These are phyloP conservation scores for Herpetomonas samuelpessoai DNA, from an alignment of 208 protist genomes.

Conservation along the genomic window DNA sequence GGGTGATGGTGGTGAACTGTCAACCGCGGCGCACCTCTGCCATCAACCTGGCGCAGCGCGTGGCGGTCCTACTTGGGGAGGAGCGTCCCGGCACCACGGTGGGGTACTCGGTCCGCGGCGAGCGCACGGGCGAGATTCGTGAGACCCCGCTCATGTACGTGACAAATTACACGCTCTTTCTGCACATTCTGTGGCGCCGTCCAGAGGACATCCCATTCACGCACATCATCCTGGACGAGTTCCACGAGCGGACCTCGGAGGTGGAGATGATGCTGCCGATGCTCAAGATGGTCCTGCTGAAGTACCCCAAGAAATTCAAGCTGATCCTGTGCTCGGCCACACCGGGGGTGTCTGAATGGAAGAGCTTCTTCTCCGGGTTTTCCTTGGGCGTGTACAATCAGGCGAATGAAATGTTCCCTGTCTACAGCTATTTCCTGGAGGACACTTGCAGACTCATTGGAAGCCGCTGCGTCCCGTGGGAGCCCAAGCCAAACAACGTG, in stretches of 20 bases:
- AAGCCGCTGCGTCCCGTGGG: constrained; percentile 28
- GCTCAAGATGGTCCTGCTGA: constrained; percentile 76
- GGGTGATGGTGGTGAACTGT: constrained; percentile 53
- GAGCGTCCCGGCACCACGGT: constrained; percentile 45
- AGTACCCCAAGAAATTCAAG: constrained; percentile 62
- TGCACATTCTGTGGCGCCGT: constrained; percentile 60
- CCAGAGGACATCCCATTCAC: constrained; percentile 65
- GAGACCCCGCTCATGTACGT: constrained; percentile 83
- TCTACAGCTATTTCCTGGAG: constrained; percentile 80
- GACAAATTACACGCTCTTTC: constrained; percentile 86
- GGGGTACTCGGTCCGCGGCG: constrained; percentile 82
- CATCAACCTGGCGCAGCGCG: constrained; percentile 76
- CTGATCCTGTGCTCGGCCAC: constrained; percentile 91
- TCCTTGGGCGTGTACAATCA: constrained; percentile 64
- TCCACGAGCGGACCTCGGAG: constrained; percentile 95
- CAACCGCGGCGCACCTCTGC: constrained; percentile 81
- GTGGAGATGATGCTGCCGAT: constrained; percentile 89
- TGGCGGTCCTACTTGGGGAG: constrained; percentile 44
- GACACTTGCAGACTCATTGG: constrained; percentile 64
- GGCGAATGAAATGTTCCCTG: constrained; percentile 54
- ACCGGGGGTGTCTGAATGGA: constrained; percentile 76
- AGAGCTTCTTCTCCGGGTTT: constrained; percentile 71
- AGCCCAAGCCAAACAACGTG: constrained; percentile 25
- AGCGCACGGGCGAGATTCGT: constrained; percentile 65
- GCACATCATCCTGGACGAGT: constrained; percentile 93